Percentiles rank a stretch among this genome's conserved stretches.
Evolutionary conservation across 805 yeast species (phyloP).

Genomic region (Saturnispora sekii): DNA sequence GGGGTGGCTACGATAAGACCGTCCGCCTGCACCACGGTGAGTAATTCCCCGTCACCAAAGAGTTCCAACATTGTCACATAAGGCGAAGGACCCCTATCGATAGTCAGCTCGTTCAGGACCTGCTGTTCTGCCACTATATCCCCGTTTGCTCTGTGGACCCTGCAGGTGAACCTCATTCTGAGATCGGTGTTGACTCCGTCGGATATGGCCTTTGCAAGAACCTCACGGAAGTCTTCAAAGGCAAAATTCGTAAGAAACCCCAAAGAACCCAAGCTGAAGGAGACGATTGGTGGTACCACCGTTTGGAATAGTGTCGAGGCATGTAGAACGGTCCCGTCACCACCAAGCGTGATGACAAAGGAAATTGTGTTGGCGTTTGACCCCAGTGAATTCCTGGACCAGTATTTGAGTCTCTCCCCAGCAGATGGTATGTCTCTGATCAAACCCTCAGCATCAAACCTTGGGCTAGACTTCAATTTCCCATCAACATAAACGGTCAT

Average conservation of each 20-base stretch:
- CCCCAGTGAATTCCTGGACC: conserved; percentile 55
- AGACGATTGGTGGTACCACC: conserved; percentile 83
- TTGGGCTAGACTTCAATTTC: conserved; percentile 47
- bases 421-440: conserved; percentile 38
- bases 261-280: conserved; percentile 82
- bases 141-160: conserved; percentile 50
- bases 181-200: conserved; percentile 69
- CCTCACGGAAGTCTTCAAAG: conserved; percentile 59
- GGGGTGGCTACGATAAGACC: conserved; percentile 91
- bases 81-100: conserved; percentile 92
- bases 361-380: conserved; percentile 46
- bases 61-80: conserved; percentile 83
- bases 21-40: conserved; percentile 91
- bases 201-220: conserved; percentile 47
- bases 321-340: conserved; percentile 91
- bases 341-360: conserved; percentile 82
- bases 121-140: conserved; percentile 56
- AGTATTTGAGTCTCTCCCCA: conserved; percentile 43
- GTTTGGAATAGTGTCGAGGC: conserved; percentile 80
- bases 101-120: conserved; percentile 80
- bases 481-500: conserved; percentile 60
- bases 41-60: conserved; percentile 75
- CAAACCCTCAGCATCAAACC: conserved; percentile 54
- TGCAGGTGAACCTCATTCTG: conserved; percentile 81
- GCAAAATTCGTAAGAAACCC: conserved; percentile 87